These are phyloP conservation scores for Tilletia indica DNA, from an alignment of 1,284 basidiomycete genomes.

Conservation along the genomic window DNA sequence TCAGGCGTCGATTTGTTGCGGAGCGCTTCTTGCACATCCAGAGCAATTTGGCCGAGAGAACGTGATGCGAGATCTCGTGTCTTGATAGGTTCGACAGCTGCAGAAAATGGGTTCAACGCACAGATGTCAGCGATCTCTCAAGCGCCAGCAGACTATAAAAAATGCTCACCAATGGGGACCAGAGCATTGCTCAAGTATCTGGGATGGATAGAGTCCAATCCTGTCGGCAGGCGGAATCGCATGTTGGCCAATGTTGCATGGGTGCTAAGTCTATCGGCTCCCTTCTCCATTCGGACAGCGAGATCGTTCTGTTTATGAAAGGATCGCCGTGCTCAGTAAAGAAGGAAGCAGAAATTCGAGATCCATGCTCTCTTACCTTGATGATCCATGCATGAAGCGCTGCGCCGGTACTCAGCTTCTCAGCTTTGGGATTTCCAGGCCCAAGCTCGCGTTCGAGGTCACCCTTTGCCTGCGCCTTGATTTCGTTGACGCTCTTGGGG, in stretches of 20 bases:
- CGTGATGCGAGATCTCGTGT: not conserved
- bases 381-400: constrained; percentile 11
- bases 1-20: not conserved
- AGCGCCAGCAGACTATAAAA: not conserved
- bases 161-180: constrained; percentile 3
- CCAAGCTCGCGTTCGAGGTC: constrained; percentile 10
- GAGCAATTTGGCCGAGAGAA: not conserved
- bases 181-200: constrained; percentile 2
- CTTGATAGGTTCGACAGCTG: not conserved
- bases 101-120: not conserved
- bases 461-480: not conserved
- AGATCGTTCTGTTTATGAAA: constrained; percentile 7
- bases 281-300: not conserved
- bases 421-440: not conserved
- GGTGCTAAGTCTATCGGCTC: not conserved
- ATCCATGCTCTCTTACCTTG: not conserved
- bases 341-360: too few species aligned
- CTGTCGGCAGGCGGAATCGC: not conserved
- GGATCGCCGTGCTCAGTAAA: too few species aligned
- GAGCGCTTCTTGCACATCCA: not conserved
- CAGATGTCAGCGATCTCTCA: not conserved
- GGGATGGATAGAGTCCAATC: not conserved
- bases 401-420: not conserved
- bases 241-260: constrained; percentile 7
- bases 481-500: not conserved